Conservation (phyloP, 192 early-diverging fungal genomes). For the Piromyces sp. region DNA sequence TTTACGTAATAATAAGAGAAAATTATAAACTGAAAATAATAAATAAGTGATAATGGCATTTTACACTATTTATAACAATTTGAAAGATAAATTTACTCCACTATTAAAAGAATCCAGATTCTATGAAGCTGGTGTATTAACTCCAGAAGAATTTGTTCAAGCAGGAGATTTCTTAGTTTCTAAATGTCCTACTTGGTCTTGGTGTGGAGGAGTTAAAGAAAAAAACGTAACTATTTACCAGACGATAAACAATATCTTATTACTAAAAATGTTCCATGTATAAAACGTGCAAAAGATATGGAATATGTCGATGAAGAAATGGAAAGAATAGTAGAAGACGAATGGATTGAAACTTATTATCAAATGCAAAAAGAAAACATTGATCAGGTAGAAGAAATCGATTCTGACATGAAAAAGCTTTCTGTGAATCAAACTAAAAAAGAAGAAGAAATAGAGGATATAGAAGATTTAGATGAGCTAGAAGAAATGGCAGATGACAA, state of each 20-base stretch:
- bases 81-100: neutral
- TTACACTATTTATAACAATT: neutral
- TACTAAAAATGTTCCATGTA: conserved; percentile 85
- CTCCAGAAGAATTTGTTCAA: conserved; percentile 89
- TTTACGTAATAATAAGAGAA: too few species aligned
- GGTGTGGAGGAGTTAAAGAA: conserved; percentile 53
- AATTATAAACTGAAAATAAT: too few species aligned
- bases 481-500: neutral
- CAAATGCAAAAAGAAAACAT: conserved; percentile 75
- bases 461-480: neutral
- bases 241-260: conserved; percentile 45
- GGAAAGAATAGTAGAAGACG: conserved; percentile 37
- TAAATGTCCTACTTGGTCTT: conserved; percentile 97
- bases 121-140: conserved; percentile 80
- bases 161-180: conserved; percentile 95
- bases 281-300: conserved; percentile 67
- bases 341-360: conserved; percentile 46
- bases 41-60: neutral
- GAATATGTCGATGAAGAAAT: conserved; percentile 45
- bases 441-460: neutral
- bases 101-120: neutral
- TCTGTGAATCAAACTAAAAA: neutral
- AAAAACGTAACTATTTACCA: conserved; percentile 66
- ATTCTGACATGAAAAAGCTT: neutral
- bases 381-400: neutral